These are phyloP conservation scores for Pleurotus djamor DNA, from an alignment of 768 basidiomycete genomes.

Conservation along the genomic window DNA sequence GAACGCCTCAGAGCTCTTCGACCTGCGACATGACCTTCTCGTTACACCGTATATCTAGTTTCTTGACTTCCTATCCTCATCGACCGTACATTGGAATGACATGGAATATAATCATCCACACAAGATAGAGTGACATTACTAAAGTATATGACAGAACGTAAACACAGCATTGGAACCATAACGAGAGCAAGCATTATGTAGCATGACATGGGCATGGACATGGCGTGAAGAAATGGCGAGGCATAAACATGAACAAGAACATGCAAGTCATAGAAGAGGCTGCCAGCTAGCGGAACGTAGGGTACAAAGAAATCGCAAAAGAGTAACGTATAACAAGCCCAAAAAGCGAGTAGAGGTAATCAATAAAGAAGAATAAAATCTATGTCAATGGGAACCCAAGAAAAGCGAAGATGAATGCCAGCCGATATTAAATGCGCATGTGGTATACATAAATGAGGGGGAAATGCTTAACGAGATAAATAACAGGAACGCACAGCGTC, in stretches of 20 bases:
- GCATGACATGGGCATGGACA: neutral
- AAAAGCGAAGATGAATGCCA: neutral
- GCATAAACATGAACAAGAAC: neutral
- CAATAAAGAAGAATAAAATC: conserved; percentile 3
- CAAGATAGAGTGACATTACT: neutral
- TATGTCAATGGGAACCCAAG: conserved; percentile 3
- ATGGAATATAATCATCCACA: neutral
- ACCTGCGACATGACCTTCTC: conserved; percentile 55
- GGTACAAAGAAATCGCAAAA: neutral
- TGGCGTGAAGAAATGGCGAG: neutral
- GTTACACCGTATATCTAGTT: conserved; percentile 2
- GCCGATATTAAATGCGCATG: neutral
- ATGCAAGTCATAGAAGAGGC: conserved; percentile 2
- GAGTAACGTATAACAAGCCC: neutral
- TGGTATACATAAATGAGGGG: neutral
- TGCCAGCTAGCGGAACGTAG: conserved; percentile 1
- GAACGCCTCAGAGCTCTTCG: conserved; percentile 87
- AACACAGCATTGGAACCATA: neutral
- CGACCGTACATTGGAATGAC: neutral
- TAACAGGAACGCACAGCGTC: neutral
- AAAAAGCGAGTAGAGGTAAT: neutral
- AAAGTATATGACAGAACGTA: neutral
- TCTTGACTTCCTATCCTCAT: neutral
- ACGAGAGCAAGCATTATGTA: conserved; percentile 1
- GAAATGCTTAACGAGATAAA: neutral